Base-by-base conservation (phyloP, 345 rosid genomes). In the Brassica juncea region DNA sequence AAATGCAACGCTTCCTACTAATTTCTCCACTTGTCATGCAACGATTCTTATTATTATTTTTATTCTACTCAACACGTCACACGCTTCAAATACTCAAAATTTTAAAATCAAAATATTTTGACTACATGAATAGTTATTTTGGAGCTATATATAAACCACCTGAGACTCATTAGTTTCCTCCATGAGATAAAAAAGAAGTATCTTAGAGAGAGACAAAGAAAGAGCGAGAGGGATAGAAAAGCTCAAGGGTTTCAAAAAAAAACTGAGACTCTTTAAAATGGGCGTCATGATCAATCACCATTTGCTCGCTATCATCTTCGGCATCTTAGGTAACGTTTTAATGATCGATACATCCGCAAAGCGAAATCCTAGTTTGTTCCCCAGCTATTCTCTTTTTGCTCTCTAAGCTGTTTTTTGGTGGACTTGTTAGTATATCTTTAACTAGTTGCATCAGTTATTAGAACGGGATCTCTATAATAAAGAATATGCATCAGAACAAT, bases 1-100 rank as follows among this genome's bases (percentile, higher is more conserved):
- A 84, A 71, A 64, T 52, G 96, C 79, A 55, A 70, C 80, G 88
- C 86, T 79, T 86, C 92, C 96, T 83, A 87, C 86, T 82, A 82
- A 77, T 55, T 28, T 47, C 76, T 83, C 86, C 93, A 92, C 86
- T 89, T 86, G 97, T 90, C 96, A 89, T 86, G 89, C 88, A 82
- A 32, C 42, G 42, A 35, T 39, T 39, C 47, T 49, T 44, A 49
- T n/a, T 66, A 59, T 66, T 47, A 25, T 19, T 14, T 49, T 63
- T 34, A 71, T 34, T 47, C 4, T 52, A 61, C 81, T 75, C 68
- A 60, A 62, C 80, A 75, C 76, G 72, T 70, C 76, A 75, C 76
- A 81, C 76, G 72, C 80, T 70, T 80, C 83, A n/a, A 70, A 39
- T 59, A 68, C 39, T 47, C 25, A 19, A 31, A 47, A 73, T 4